phyloP scores from a whole-genome alignment of 768 basidiomycete species.

The Collybia sp. region DNA sequence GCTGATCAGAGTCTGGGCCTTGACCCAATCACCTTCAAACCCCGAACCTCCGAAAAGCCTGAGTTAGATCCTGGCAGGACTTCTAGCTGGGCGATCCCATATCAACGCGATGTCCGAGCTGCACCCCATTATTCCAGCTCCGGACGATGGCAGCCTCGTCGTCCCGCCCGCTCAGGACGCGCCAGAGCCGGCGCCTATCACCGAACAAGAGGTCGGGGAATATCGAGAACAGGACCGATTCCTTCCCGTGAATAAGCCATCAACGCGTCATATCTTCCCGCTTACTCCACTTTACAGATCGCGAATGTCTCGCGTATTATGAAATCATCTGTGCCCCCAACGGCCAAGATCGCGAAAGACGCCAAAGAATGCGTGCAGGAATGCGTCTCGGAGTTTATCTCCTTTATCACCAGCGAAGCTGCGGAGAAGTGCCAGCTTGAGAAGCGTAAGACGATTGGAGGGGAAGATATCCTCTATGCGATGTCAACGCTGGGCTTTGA shows the following conservation, averaged over 20 bases:
- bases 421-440: slow-evolving; percentile 92
- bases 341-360: slow-evolving; percentile 96
- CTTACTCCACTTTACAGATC: slow-evolving; percentile 47
- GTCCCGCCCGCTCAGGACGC: slow-evolving; percentile 34
- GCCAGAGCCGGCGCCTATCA: slow-evolving; percentile 66
- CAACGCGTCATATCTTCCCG: neutral
- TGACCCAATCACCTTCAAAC: too few species aligned
- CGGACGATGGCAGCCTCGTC: slow-evolving; percentile 30
- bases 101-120: slow-evolving; percentile 25
- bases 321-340: slow-evolving; percentile 85
- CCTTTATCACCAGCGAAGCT: slow-evolving; percentile 96
- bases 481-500: slow-evolving; percentile 92
- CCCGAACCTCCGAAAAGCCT: too few species aligned
- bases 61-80: too few species aligned
- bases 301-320: slow-evolving; percentile 98
- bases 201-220: slow-evolving; percentile 90
- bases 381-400: slow-evolving; percentile 97
- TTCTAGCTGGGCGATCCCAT: neutral
- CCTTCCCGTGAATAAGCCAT: slow-evolving; percentile 60
- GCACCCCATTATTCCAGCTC: slow-evolving; percentile 37
- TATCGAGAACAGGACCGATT: slow-evolving; percentile 95
- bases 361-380: slow-evolving; percentile 99
- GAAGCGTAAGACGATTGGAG: slow-evolving; percentile 97
- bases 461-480: slow-evolving; percentile 96
- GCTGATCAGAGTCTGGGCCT: too few species aligned